Evolutionary conservation across 1,284 basidiomycete species (phyloP).

Genomic region (Farysia itapuensis): DNA sequence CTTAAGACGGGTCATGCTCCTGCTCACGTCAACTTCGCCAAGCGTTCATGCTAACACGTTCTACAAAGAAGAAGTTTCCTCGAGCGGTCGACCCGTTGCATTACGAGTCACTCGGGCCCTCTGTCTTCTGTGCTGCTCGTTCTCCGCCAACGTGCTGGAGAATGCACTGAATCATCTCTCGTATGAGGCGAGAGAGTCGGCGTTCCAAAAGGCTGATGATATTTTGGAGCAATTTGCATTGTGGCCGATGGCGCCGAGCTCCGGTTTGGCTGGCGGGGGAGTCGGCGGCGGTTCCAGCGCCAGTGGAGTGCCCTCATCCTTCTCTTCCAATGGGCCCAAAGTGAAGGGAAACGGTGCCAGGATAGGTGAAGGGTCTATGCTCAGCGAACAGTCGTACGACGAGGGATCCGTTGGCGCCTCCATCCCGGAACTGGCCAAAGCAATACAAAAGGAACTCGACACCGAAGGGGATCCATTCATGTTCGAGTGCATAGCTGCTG

Average conservation of each 20-base stretch:
- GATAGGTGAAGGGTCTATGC: slow-evolving; percentile 26
- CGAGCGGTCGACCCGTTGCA: slow-evolving; percentile 15
- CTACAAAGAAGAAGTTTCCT: slow-evolving; percentile 44
- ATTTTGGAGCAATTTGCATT: slow-evolving; percentile 50
- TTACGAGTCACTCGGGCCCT: slow-evolving; percentile 49
- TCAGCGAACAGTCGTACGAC: slow-evolving; percentile 13
- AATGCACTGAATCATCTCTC: slow-evolving; percentile 55
- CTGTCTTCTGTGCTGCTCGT: slow-evolving; percentile 52
- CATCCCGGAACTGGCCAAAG: slow-evolving; percentile 42
- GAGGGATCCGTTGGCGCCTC: slow-evolving; percentile 33
- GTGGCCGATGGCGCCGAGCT: slow-evolving; percentile 58
- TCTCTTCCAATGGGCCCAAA: slow-evolving; percentile 10
- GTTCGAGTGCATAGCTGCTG: slow-evolving; percentile 55
- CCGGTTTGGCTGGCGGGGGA: slow-evolving; percentile 29
- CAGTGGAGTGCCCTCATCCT: slow-evolving; percentile 8
- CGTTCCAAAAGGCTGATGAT: slow-evolving; percentile 51
- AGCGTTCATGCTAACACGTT: slow-evolving; percentile 37
- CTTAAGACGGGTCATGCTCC: slow-evolving; percentile 47
- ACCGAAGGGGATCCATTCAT: slow-evolving; percentile 27
- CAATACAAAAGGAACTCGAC: slow-evolving; percentile 44
- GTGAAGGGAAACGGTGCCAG: slow-evolving; percentile 20
- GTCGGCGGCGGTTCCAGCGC: slow-evolving; percentile 19
- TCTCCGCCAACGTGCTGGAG: slow-evolving; percentile 55
- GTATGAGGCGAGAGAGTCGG: slow-evolving; percentile 49
- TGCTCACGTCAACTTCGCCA: slow-evolving; percentile 42